These are phyloP conservation scores for Fraxinus albicans DNA, from an alignment of 305 asterid genomes.

Conservation along the genomic window DNA sequence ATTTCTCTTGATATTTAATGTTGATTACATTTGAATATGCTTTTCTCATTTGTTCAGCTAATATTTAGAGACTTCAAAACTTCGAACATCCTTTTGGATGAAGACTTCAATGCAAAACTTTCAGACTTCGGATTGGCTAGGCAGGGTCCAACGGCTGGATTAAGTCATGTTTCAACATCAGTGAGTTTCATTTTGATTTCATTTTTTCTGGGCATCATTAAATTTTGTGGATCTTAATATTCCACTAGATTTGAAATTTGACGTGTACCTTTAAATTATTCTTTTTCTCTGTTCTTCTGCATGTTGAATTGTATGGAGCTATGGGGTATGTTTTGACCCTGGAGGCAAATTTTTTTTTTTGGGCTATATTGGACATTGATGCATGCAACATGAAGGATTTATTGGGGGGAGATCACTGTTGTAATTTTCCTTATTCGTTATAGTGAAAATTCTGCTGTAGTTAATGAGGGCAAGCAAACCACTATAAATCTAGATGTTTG, in stretches of 20 bases:
- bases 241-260: background rate
- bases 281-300: background rate
- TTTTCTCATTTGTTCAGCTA: constrained; percentile 44
- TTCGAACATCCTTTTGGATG: constrained; percentile 84
- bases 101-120: constrained; percentile 76
- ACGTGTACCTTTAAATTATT: background rate
- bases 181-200: constrained; percentile 43
- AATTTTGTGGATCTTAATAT: background rate
- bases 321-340: background rate
- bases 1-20: constrained; percentile 5
- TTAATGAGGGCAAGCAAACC: background rate
- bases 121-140: constrained; percentile 96
- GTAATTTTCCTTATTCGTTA: background rate
- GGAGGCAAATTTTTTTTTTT: background rate
- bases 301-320: background rate
- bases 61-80: constrained; percentile 92
- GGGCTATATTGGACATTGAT: background rate
- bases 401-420: background rate
- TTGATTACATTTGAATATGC: constrained; percentile 15
- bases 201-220: background rate
- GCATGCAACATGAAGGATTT: background rate
- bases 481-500: background rate
- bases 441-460: background rate
- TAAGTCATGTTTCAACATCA: constrained; percentile 71
- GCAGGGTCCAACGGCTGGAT: constrained; percentile 86